Evolutionary conservation across 1,284 basidiomycete genomes (phyloP).

Genomic region (Cryptococcus wingfieldii): DNA sequence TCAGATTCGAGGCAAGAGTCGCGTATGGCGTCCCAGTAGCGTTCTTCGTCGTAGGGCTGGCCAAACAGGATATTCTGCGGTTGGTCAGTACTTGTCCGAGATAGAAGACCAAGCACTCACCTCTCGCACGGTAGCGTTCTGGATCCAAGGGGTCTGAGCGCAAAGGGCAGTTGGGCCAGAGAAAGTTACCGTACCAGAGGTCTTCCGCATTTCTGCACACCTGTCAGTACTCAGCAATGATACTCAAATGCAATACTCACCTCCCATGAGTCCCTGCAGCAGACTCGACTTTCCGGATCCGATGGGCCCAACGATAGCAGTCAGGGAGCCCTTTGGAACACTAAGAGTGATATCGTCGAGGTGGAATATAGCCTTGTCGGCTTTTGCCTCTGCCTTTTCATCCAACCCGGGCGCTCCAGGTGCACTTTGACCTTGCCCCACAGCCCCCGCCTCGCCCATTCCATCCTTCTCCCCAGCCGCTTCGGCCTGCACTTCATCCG

Average conservation of each 20-base stretch:
- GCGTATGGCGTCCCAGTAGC: constrained; percentile 70
- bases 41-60: constrained; percentile 67
- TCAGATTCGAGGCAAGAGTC: constrained; percentile 74
- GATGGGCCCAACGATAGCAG: constrained; percentile 72
- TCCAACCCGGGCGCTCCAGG: constrained; percentile 1
- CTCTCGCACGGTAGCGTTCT: constrained; percentile 64
- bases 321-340: constrained; percentile 67
- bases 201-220: constrained; percentile 62
- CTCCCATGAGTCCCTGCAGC: constrained; percentile 68
- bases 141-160: constrained; percentile 74
- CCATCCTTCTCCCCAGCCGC: constrained; percentile 25
- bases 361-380: constrained; percentile 55
- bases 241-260: constrained; percentile 48
- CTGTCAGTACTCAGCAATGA: constrained; percentile 36
- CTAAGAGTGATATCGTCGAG: constrained; percentile 60
- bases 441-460: constrained; percentile 20
- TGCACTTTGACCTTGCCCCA: constrained; percentile 15
- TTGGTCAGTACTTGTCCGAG: not conserved
- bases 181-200: constrained; percentile 60
- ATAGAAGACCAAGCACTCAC: constrained; percentile 6
- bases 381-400: not conserved
- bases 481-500: constrained; percentile 29
- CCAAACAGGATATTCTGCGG: constrained; percentile 80
- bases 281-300: constrained; percentile 62
- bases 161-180: constrained; percentile 69